Conservation (phyloP, 345 rosid genomes). For the Conringia planisiliqua region DNA sequence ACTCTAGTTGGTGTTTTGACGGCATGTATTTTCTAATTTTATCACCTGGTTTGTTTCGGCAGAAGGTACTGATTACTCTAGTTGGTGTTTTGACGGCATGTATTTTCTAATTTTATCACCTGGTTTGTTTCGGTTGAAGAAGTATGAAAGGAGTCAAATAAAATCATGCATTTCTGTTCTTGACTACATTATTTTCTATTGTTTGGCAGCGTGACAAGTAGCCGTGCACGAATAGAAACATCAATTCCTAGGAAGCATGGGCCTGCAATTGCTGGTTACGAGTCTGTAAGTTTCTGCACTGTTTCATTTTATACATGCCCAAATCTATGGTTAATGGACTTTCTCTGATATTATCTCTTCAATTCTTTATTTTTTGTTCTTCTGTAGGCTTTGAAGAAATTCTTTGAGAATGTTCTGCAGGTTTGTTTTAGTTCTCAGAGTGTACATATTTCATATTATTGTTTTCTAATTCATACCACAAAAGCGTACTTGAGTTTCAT, state of each 20-base stretch:
- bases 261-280: constrained; percentile 97
- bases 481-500: neutral
- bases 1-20: neutral
- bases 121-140: neutral
- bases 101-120: neutral
- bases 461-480: neutral
- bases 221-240: constrained; percentile 81
- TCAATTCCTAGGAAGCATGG: constrained; percentile 98
- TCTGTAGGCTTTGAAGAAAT: constrained; percentile 79
- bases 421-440: constrained; percentile 36
- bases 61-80: constrained; percentile 55
- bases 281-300: constrained; percentile 41
- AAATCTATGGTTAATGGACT: neutral
- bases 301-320: neutral
- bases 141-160: neutral
- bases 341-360: neutral
- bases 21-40: too few relatives aligned
- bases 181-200: constrained; percentile 2
- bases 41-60: too few relatives aligned
- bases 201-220: constrained; percentile 67
- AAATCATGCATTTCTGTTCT: neutral
- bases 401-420: constrained; percentile 87
- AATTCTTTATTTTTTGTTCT: neutral
- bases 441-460: neutral
- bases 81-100: neutral